Conservation (phyloP, 1,284 basidiomycete species). For the Tilletiopsis washingtonensis region DNA sequence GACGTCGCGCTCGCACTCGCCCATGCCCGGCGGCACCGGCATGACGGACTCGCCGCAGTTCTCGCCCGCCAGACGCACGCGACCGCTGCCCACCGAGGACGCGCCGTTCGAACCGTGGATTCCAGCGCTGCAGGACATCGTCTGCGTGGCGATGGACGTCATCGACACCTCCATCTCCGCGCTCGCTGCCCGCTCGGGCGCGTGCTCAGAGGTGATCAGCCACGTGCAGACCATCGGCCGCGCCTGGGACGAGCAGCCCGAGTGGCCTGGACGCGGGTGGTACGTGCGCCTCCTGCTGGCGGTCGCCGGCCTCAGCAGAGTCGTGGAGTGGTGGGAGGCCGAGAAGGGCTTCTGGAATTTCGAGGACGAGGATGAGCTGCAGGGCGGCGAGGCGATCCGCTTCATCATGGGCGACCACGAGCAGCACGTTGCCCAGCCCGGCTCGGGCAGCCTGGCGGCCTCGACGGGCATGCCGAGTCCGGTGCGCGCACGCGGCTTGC, state of each 20-base stretch:
- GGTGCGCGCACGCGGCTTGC: constrained; percentile 1
- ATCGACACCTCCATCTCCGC: constrained; percentile 78
- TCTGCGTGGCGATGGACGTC: constrained; percentile 88
- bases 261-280: constrained; percentile 97
- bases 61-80: constrained; percentile 26
- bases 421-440: constrained; percentile 1
- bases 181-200: constrained; percentile 73
- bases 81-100: constrained; percentile 27
- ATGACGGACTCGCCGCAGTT: constrained; percentile 35
- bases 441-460: neutral
- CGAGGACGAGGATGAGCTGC: constrained; percentile 62
- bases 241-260: constrained; percentile 92
- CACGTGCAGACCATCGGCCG: constrained; percentile 83
- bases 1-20: constrained; percentile 88
- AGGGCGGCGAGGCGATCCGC: constrained; percentile 48
- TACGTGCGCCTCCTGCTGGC: constrained; percentile 83
- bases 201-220: constrained; percentile 78
- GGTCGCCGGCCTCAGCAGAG: constrained; percentile 89
- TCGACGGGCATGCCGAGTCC: constrained; percentile 6
- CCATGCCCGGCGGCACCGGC: constrained; percentile 57
- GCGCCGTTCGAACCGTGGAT: constrained; percentile 50
- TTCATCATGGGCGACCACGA: constrained; percentile 22
- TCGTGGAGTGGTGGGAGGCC: constrained; percentile 99
- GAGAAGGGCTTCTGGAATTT: constrained; percentile 99
- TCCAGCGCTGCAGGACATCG: constrained; percentile 81